Evolutionary conservation across 129 eudicot species (phyloP).

Genomic region (Artemisia annua): DNA sequence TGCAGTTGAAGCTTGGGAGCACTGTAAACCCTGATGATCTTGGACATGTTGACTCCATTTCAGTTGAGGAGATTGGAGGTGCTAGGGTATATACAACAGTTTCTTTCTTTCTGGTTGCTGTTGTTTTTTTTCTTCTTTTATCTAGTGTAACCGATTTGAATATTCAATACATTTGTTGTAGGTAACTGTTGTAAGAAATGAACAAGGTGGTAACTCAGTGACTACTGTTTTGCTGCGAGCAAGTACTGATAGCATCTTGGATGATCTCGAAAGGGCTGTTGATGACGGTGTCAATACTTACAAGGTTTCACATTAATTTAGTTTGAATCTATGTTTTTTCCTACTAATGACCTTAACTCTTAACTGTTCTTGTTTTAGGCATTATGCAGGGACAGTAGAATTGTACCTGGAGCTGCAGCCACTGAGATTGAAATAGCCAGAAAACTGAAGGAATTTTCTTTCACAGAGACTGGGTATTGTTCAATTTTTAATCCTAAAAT

Average conservation of each 20-base stretch:
- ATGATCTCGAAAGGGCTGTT: conserved; percentile 97
- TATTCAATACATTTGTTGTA: conserved; percentile 18
- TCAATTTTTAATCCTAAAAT: background rate
- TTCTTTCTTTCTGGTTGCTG: background rate
- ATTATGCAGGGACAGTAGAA: conserved; percentile 95
- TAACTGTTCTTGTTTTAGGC: conserved; percentile 45
- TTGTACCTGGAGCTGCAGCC: conserved; percentile 96
- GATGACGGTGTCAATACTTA: conserved; percentile 96
- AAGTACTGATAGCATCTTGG: conserved; percentile 96
- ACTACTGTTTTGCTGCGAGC: conserved; percentile 85
- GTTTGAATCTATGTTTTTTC: background rate
- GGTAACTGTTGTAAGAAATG: conserved; percentile 95
- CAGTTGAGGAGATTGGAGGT: conserved; percentile 95
- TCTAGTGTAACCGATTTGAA: background rate
- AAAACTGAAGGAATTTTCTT: conserved; percentile 82
- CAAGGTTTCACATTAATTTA: conserved; percentile 45
- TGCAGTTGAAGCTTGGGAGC: conserved; percentile 82
- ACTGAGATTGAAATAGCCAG: conserved; percentile 93
- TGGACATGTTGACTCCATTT: conserved; percentile 86
- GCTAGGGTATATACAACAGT: conserved; percentile 52
- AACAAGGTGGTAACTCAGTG: conserved; percentile 95
- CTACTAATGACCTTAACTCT: background rate
- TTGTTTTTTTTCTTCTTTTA: background rate
- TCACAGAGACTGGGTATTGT: conserved; percentile 79
- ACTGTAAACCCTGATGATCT: conserved; percentile 83